Evolutionary conservation across 1,284 basidiomycete genomes (phyloP).

Genomic region (Ceratobasidium sp.): DNA sequence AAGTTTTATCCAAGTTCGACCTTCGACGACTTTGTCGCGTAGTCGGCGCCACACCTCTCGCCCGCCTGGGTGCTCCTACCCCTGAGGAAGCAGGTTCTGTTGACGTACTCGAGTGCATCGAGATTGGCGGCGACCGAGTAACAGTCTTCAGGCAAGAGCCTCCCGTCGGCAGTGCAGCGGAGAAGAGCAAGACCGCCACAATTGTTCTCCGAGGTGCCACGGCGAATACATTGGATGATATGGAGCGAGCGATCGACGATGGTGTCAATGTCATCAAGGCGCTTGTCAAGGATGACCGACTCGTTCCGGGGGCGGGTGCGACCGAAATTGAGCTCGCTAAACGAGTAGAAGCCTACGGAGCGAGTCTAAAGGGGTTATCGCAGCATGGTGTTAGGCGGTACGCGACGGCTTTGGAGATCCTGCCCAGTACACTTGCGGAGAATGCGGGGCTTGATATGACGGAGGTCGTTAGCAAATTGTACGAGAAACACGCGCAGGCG

Average conservation of each 20-base stretch:
- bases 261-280: conserved; percentile 98
- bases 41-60: conserved; percentile 95
- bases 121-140: conserved; percentile 98
- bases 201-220: conserved; percentile 98
- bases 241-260: conserved; percentile 96
- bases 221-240: conserved; percentile 93
- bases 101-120: conserved; percentile 94
- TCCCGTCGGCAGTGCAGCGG: conserved; percentile 69
- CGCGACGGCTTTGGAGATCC: conserved; percentile 90
- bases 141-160: conserved; percentile 90
- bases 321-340: conserved; percentile 92
- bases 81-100: conserved; percentile 96
- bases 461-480: conserved; percentile 88
- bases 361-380: conserved; percentile 88
- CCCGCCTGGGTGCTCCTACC: conserved; percentile 94
- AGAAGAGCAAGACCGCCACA: conserved; percentile 89
- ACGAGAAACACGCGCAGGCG: conserved; percentile 87
- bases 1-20: conserved; percentile 98
- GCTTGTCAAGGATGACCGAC: conserved; percentile 88
- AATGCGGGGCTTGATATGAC: conserved; percentile 97
- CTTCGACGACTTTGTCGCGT: conserved; percentile 94
- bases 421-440: conserved; percentile 94
- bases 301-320: conserved; percentile 96
- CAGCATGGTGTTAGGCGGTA: conserved; percentile 97
- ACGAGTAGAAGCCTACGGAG: conserved; percentile 88